Percentiles rank a stretch among this genome's conserved stretches.
These are phyloP conservation scores for Psilocybe sp. DNA, from an alignment of 768 basidiomycete species.

Conservation along the genomic window DNA sequence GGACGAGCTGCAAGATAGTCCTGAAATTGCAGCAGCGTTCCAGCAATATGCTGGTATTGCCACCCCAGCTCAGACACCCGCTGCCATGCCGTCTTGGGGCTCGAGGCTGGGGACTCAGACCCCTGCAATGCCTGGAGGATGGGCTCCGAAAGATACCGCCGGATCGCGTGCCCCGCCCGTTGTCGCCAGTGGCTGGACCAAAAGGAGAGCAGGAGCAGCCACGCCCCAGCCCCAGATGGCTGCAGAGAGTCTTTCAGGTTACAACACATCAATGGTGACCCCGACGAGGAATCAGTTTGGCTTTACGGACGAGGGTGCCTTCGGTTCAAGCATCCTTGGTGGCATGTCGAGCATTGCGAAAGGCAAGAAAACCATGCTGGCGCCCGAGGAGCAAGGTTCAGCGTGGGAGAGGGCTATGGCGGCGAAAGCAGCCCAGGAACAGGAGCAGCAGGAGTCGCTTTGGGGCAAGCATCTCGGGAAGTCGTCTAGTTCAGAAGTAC, in stretches of 20 bases:
- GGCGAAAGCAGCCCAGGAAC: not conserved
- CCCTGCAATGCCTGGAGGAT: too few relatives aligned
- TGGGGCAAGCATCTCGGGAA: too few relatives aligned
- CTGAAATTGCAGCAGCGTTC: too few relatives aligned
- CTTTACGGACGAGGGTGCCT: not conserved
- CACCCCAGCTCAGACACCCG: too few relatives aligned
- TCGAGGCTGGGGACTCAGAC: too few relatives aligned
- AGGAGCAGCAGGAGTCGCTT: not conserved
- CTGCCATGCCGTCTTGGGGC: too few relatives aligned
- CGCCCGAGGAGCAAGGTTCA: not conserved
- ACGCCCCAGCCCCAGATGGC: constrained; percentile 6
- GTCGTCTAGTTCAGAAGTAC: too few relatives aligned
- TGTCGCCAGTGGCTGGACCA: constrained; percentile 21
- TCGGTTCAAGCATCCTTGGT: not conserved
- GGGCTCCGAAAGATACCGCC: too few relatives aligned
- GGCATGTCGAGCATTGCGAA: not conserved
- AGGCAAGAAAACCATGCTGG: not conserved
- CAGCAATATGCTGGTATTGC: too few relatives aligned
- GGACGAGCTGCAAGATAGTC: too few relatives aligned
- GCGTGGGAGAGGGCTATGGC: not conserved
- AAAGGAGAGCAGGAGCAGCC: constrained; percentile 11
- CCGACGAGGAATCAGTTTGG: constrained; percentile 1
- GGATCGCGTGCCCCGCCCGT: not conserved
- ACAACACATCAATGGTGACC: constrained; percentile 3
- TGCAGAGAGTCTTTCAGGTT: not conserved